Base-by-base conservation (phyloP, 768 basidiomycete genomes). In the Suillus decipiens region DNA sequence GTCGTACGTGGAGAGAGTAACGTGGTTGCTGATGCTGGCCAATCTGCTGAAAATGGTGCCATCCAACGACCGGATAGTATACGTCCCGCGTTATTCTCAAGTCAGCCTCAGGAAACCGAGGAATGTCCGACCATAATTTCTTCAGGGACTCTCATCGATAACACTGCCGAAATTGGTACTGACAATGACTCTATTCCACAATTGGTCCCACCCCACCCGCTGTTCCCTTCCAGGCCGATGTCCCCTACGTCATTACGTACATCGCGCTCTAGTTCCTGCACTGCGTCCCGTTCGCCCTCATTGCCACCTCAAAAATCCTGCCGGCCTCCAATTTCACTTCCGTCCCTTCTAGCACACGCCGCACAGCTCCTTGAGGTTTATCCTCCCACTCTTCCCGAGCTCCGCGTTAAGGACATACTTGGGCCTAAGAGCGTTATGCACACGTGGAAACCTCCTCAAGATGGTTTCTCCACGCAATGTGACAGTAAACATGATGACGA, bases 371-470 rank as follows among this genome's bases (percentile, higher is more conserved):
- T 82, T 56, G 66, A 71, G n/a, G 66, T 70, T 22, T 89, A 82
- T 72, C 89, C 90, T 5, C 89, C 89, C 2, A 77, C 81, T 1
- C 82, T 89, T 59, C 81, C 86, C 11, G 77, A 73, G 0, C 76
- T 93, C 14, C 71, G 66, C 3, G 76, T 91, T 17, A 75, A 81
- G 7, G 76, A 79, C 34, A 90, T 90, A 55, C 86, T 94, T 83
- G 92, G 92, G 10, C 90, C 89, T 1, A 86, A 89, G 68, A 92
- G 90, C 69, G 89, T 84, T 42, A 78, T 92, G 58, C 84, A 82
- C 71, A 93, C 92, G 10, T 94, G 91, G 91, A 75, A n/a, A 72
- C 85, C 48, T 85, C 83, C 55, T 12, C 61, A 60, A 58, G 19
- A 22, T 17, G 15, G 28, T n/a, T 61, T 57, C 31, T 60, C 45